phyloP scores from a whole-genome alignment of 2,329 filamentous ascomycete genomes.

The Ilyonectria destructans region DNA sequence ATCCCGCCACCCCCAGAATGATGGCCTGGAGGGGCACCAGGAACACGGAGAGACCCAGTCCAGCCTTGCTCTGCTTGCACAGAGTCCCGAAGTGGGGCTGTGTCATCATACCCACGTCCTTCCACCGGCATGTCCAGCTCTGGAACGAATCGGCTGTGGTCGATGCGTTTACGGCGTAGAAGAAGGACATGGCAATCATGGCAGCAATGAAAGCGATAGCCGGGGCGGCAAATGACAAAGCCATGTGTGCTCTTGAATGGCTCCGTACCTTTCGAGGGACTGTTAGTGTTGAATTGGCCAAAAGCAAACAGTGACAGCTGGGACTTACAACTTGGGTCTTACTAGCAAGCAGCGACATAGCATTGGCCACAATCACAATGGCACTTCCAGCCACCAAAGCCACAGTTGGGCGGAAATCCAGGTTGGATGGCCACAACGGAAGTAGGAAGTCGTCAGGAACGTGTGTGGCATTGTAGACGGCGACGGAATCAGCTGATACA shows the following conservation, averaged over 20 bases:
- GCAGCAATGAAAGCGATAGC: slow-evolving; percentile 56
- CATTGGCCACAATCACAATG: slow-evolving; percentile 66
- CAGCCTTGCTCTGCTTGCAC: slow-evolving; percentile 71
- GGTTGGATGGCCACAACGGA: slow-evolving; percentile 71
- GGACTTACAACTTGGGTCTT: slow-evolving; percentile 66
- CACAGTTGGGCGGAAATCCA: slow-evolving; percentile 71
- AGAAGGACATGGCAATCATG: slow-evolving; percentile 70
- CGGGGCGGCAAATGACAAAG: slow-evolving; percentile 49
- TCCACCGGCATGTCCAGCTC: slow-evolving; percentile 77
- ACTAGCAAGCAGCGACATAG: slow-evolving; percentile 64
- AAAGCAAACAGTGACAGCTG: slow-evolving; percentile 20
- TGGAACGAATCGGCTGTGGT: slow-evolving; percentile 68
- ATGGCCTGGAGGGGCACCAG: slow-evolving; percentile 71
- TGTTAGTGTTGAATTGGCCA: slow-evolving; percentile 34
- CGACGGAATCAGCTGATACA: slow-evolving; percentile 68
- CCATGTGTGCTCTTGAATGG: slow-evolving; percentile 38
- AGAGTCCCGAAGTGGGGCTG: slow-evolving; percentile 71
- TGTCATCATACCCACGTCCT: slow-evolving; percentile 65
- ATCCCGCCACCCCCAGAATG: slow-evolving; percentile 63
- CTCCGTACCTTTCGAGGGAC: slow-evolving; percentile 40
- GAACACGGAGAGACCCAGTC: slow-evolving; percentile 69
- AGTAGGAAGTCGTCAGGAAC: slow-evolving; percentile 64
- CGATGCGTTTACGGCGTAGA: slow-evolving; percentile 71
- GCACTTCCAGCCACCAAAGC: slow-evolving; percentile 69
- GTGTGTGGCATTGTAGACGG: slow-evolving; percentile 70